Percentiles rank a stretch among this genome's conserved stretches.
These are phyloP conservation scores for Metschnikowia anglica DNA, from an alignment of 805 yeast species.

Conservation along the genomic window DNA sequence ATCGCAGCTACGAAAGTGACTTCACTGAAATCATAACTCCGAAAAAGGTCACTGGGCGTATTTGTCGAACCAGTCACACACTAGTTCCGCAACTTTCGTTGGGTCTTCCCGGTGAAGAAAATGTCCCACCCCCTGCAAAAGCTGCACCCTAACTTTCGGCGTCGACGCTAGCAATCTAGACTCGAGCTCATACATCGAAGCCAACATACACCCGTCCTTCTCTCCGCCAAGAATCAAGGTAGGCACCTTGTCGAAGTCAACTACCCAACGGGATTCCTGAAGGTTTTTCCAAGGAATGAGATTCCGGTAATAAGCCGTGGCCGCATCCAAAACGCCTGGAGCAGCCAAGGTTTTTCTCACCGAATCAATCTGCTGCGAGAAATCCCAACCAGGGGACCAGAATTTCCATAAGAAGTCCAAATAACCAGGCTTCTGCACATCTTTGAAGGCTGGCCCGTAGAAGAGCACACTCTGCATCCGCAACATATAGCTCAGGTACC, in stretches of 20 bases:
- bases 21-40: too few relatives aligned
- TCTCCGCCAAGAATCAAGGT: conserved; percentile 37
- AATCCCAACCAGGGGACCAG: conserved; percentile 44
- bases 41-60: too few relatives aligned
- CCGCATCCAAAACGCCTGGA: conserved; percentile 30
- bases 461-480: conserved; percentile 34
- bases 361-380: conserved; percentile 26
- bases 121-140: conserved; percentile 34
- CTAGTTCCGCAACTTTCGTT: conserved; percentile 24
- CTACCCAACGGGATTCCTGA: conserved; percentile 23
- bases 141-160: conserved; percentile 26
- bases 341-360: conserved; percentile 30
- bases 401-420: conserved; percentile 34
- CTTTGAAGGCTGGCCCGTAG: conserved; percentile 21
- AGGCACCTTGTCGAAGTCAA: conserved; percentile 38
- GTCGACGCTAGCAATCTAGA: conserved; percentile 19
- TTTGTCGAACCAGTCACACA: conserved; percentile 31
- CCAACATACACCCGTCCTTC: conserved; percentile 42
- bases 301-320: conserved; percentile 42
- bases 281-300: conserved; percentile 18
- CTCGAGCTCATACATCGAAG: conserved; percentile 28
- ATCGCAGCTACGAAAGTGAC: too few relatives aligned
- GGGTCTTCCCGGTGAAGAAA: conserved; percentile 43
- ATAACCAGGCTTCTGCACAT: conserved; percentile 26
- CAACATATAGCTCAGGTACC: conserved; percentile 35